These are phyloP conservation scores for Didymella glomerata DNA, from an alignment of 2,329 filamentous ascomycete genomes.

Conservation along the genomic window DNA sequence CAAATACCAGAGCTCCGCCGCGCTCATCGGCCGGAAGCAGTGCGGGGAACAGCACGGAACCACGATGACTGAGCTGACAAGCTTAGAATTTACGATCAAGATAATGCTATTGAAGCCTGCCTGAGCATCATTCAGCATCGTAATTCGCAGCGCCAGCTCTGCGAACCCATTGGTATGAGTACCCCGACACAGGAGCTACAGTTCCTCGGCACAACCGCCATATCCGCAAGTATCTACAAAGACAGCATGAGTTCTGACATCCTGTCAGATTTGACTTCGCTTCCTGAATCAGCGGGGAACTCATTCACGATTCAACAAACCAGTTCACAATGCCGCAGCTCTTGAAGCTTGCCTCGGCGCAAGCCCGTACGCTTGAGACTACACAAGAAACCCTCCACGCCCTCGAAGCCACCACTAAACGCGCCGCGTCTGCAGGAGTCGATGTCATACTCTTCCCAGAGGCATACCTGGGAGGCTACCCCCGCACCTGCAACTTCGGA, in stretches of 20 bases:
- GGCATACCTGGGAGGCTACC: conserved; percentile 91
- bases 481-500: conserved; percentile 81
- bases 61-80: background rate
- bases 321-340: conserved; percentile 51
- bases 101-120: background rate
- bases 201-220: background rate
- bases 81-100: background rate
- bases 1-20: conserved; percentile 9
- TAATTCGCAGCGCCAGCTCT: background rate
- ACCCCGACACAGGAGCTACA: background rate
- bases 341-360: conserved; percentile 60
- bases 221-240: background rate
- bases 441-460: conserved; percentile 89
- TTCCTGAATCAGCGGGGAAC: background rate
- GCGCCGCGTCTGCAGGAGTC: conserved; percentile 67
- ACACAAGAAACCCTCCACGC: conserved; percentile 69
- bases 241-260: background rate
- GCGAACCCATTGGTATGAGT: background rate
- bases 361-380: conserved; percentile 58
- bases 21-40: conserved; percentile 3
- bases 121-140: background rate
- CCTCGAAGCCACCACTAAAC: conserved; percentile 68
- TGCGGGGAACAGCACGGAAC: conserved; percentile 5
- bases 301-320: background rate
- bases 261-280: background rate